Base-by-base conservation (phyloP, 2,329 filamentous ascomycete species). In the Parafenestella ontariensis region DNA sequence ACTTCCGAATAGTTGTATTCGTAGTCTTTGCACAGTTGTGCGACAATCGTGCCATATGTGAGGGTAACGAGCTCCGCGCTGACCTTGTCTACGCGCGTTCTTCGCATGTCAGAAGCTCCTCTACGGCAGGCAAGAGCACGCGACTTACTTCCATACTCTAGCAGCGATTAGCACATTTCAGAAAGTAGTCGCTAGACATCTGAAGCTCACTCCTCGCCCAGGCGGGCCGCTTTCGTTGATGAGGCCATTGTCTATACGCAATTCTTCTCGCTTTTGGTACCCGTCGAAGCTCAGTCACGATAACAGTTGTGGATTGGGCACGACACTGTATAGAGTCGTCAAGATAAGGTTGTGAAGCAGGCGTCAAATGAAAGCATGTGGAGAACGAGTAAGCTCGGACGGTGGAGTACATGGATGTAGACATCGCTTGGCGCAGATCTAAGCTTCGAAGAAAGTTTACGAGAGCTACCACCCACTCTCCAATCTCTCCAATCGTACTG, bases 11-110 rank as follows among this genome's bases (percentile, higher is more conserved):
- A 99, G 79, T 98, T 92, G 69, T 87, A 88, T 68, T 97, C 92
- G 75, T 94, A 96, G 81, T 99, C 95, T 77, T 94, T 94, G 81
- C 94, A 98, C 63, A 99, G 83, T 76, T 98, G 94, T 52, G 92
- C 91, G 52, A 99, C 95, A 60, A 99, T 96, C 21, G 95, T 98
- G 72, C 95, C 95, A 77, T 99, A 99, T 28, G 95, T 99, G 69
- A 99, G 85, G 41, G 93, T 97, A 47, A 99, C 94, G 57, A 99
- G 85, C 81, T 99, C 95, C 62, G 95, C 92, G 78, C 97, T 97
- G 81, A 98, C 92, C 79, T 98, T 98, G 79, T 98, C 94, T 71
- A 97, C 89, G 71, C 92, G 89, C 56, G 91, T 96, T 80, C 94
- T 98, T 75, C 41, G 46, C 44, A 40, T 15, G 66, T 78, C 64